Conservation (phyloP, 2,329 filamentous ascomycete genomes). For the Penicillium sumatraense region DNA sequence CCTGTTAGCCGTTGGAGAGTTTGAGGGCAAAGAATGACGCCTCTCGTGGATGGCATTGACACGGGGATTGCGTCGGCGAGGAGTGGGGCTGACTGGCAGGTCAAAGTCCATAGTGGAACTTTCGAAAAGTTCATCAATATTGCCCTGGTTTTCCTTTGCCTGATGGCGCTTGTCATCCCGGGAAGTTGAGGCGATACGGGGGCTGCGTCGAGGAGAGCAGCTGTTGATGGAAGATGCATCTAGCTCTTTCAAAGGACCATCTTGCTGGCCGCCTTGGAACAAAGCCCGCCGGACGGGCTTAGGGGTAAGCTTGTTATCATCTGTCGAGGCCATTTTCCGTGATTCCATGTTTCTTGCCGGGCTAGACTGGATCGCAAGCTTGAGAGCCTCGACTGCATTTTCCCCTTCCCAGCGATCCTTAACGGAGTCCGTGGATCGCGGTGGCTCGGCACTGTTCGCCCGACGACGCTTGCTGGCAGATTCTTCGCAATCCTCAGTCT, state of each 20-base stretch:
- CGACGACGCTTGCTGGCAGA: conserved; percentile 47
- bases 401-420: conserved; percentile 42
- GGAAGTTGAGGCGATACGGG: conserved; percentile 39
- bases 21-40: conserved; percentile 42
- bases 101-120: conserved; percentile 57
- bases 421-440: conserved; percentile 38
- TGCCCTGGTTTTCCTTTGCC: conserved; percentile 63
- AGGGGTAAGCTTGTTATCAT: conserved; percentile 60
- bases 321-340: conserved; percentile 41
- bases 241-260: conserved; percentile 42
- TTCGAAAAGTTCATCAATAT: conserved; percentile 70
- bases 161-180: conserved; percentile 44
- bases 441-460: conserved; percentile 54
- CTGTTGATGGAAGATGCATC: conserved; percentile 48
- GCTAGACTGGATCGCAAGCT: conserved; percentile 65
- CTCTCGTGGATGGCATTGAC: conserved; percentile 41
- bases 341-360: conserved; percentile 57
- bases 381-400: conserved; percentile 51
- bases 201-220: conserved; percentile 51
- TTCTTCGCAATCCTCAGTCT: conserved; percentile 37
- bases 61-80: conserved; percentile 59
- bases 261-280: conserved; percentile 45
- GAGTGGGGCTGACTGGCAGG: conserved; percentile 58
- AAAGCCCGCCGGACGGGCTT: conserved; percentile 55
- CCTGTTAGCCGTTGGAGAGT: conserved; percentile 37